Percentiles rank a stretch among this genome's conserved stretches.
Conservation (phyloP, 2,329 filamentous ascomycete species). For the Aureobasidium sp. region DNA sequence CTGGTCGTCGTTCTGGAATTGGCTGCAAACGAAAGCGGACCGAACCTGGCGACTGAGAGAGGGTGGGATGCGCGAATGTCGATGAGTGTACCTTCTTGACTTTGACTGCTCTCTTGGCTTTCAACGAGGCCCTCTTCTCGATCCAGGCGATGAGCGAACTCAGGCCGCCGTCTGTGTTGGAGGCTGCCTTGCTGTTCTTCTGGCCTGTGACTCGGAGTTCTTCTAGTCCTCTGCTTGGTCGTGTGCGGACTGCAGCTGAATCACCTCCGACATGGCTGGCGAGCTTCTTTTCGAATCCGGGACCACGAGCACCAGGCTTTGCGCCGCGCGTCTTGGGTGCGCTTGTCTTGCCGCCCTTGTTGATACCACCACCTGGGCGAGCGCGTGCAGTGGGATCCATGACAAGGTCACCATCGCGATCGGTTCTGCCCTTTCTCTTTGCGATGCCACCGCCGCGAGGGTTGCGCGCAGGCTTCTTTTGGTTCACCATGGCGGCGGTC, state of each 20-base stretch:
- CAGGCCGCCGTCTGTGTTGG: constrained; percentile 28
- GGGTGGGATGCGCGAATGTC: background rate
- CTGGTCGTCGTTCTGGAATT: constrained; percentile 26
- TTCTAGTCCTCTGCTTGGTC: constrained; percentile 18
- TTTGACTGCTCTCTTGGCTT: constrained; percentile 25
- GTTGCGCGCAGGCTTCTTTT: constrained; percentile 10
- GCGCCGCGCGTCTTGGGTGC: constrained; percentile 16
- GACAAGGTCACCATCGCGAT: constrained; percentile 54
- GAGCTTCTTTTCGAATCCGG: constrained; percentile 21
- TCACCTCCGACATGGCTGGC: constrained; percentile 23
- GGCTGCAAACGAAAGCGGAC: constrained; percentile 24
- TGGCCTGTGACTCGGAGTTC: constrained; percentile 35
- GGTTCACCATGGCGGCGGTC: constrained; percentile 4
- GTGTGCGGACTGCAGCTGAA: constrained; percentile 20
- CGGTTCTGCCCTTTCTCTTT: constrained; percentile 27
- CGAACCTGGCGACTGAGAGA: constrained; percentile 17
- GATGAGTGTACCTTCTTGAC: constrained; percentile 31
- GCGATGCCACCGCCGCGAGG: constrained; percentile 14
- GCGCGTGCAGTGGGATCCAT: constrained; percentile 44
- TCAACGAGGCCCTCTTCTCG: constrained; percentile 31
- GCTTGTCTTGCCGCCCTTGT: constrained; percentile 15
- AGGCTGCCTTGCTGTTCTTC: constrained; percentile 31
- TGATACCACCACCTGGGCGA: constrained; percentile 24
- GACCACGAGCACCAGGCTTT: constrained; percentile 13
- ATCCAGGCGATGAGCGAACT: constrained; percentile 33